Base-by-base conservation (phyloP, 2,329 filamentous ascomycete species). In the Cladophialophora exuberans region DNA sequence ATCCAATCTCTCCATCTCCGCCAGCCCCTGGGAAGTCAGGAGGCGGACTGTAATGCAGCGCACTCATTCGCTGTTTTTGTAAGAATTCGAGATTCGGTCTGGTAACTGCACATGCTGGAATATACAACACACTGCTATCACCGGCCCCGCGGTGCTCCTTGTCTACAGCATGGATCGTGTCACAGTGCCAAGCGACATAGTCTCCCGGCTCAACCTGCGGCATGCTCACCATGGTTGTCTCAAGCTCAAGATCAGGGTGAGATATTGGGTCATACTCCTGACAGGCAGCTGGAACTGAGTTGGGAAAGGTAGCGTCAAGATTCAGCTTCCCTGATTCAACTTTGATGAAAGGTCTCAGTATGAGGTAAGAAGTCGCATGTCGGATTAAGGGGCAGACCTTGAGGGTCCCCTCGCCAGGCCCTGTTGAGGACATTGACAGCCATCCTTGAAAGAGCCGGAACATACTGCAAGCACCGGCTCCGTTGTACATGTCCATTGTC, bases 401-500 rank as follows among this genome's bases (percentile, higher is more conserved):
- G 48, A 97, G 72, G 0, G 91, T 94, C 1, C 92, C 92, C 73
- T 96, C 86, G 4, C 79, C 79, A 0, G 89, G 88, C 0, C 79
- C 84, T 0, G 84, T 87, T n/a, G 77, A 74, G 54, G 86, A 90
- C 80, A 97, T 86, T 56, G 82, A 83, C 48, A 97, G 72, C 92
- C 92, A 97, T 15, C 90, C 92, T 72, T 97, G 92, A 70, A 89
- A 93, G 80, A 90, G 88, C 33, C 93, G 82, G 72, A 96, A 91
- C 77, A 91, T 90, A 41, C 82, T 87, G 72, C 90, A 96, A 1
- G 88, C 85, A 0, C 92, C 91, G 0, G 90, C 80, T 0, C 91
- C 90, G 46, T 89, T 80, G 69, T 97, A 94, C 28, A 92, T 73
- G 70, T 96, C 87, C 57, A 83, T 85, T 2, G 84, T 80, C 2